Conservation (phyloP, 176 grass and related monocot genomes). For the Calamus simplicifolius region DNA sequence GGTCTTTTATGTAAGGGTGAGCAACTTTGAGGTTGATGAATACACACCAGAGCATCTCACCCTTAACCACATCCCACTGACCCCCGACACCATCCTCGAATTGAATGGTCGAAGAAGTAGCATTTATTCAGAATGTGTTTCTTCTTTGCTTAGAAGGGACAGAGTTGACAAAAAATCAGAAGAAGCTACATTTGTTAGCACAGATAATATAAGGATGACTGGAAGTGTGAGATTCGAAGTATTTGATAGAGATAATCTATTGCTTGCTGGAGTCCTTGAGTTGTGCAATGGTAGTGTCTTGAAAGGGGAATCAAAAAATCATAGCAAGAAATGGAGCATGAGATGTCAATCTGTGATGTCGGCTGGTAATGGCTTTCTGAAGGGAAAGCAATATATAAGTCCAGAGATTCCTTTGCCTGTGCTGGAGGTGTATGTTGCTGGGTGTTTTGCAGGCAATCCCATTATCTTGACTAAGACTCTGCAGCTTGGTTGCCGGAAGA, state of each 20-base stretch:
- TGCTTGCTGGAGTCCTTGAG: constrained; percentile 68
- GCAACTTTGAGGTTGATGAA: constrained; percentile 60
- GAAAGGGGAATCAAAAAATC: constrained; percentile 32
- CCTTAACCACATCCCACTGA: constrained; percentile 68
- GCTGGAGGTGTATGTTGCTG: constrained; percentile 57
- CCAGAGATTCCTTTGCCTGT: constrained; percentile 41
- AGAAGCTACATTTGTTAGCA: constrained; percentile 90
- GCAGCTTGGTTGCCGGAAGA: neutral
- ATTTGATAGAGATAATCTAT: constrained; percentile 61
- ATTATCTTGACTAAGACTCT: constrained; percentile 16
- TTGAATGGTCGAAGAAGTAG: constrained; percentile 81
- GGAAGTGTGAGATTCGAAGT: constrained; percentile 90
- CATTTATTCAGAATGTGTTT: constrained; percentile 65
- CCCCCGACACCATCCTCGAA: constrained; percentile 78
- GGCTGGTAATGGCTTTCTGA: constrained; percentile 44
- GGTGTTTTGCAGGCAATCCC: neutral
- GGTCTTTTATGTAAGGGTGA: constrained; percentile 80
- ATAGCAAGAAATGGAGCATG: constrained; percentile 71
- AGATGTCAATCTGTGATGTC: constrained; percentile 43
- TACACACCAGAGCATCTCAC: constrained; percentile 57
- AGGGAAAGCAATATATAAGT: constrained; percentile 35
- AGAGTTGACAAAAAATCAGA: constrained; percentile 70
- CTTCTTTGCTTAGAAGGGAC: constrained; percentile 69
- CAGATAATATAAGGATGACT: constrained; percentile 81
- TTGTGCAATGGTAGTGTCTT: constrained; percentile 50